phyloP scores from a whole-genome alignment of 1,139 yeast species.

The Hansenula lynferdii region DNA sequence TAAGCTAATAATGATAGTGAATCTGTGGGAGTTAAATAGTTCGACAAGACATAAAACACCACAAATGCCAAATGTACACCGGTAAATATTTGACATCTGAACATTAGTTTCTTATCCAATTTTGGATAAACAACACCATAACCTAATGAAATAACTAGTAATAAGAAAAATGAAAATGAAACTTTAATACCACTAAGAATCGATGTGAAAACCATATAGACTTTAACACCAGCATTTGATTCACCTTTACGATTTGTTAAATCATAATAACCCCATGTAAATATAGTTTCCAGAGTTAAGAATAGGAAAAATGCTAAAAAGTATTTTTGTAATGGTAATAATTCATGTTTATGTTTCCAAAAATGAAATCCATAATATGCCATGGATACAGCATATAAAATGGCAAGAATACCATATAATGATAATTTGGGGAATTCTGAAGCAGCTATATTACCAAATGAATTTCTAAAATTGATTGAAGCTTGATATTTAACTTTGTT shows the following conservation, averaged over 20 bases:
- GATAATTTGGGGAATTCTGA: slow-evolving; percentile 89
- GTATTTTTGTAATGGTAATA: slow-evolving; percentile 87
- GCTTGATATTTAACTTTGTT: slow-evolving; percentile 49
- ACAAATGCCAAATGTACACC: slow-evolving; percentile 66
- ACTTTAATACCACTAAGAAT: slow-evolving; percentile 75
- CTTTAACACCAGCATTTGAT: slow-evolving; percentile 55
- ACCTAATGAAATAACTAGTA: slow-evolving; percentile 83
- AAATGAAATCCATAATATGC: slow-evolving; percentile 83
- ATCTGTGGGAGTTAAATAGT: slow-evolving; percentile 53
- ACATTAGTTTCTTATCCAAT: slow-evolving; percentile 71
- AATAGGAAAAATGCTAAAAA: slow-evolving; percentile 81
- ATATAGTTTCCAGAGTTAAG: slow-evolving; percentile 77
- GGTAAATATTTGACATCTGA: slow-evolving; percentile 74
- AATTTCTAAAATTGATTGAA: slow-evolving; percentile 75
- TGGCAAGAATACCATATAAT: slow-evolving; percentile 79
- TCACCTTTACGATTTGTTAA: slow-evolving; percentile 61
- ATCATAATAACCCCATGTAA: slow-evolving; percentile 91
- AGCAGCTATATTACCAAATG: slow-evolving; percentile 87
- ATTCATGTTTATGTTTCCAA: slow-evolving; percentile 80
- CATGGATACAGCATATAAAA: slow-evolving; percentile 77
- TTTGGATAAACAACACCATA: slow-evolving; percentile 92
- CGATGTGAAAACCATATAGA: slow-evolving; percentile 75
- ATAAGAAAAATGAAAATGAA: slow-evolving; percentile 82
- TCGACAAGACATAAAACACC: slow-evolving; percentile 61
- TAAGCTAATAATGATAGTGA: slow-evolving; percentile 31